phyloP scores from a whole-genome alignment of 805 yeast species.

The Sporopachydermia lactativora region DNA sequence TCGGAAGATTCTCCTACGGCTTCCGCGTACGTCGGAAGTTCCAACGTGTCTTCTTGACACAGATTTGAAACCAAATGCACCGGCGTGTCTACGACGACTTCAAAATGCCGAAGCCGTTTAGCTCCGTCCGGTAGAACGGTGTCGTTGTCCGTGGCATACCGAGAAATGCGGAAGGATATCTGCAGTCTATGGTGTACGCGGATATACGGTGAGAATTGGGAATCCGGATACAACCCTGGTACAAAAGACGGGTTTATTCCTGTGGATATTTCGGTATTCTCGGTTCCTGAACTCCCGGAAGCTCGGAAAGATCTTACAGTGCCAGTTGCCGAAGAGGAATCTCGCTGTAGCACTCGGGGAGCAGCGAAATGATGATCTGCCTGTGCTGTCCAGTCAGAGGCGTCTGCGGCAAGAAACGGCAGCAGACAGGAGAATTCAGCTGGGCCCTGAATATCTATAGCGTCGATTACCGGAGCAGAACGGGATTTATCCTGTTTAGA shows the following conservation, averaged over 20 bases:
- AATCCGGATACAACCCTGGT: constrained; percentile 5
- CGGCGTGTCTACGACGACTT: constrained; percentile 33
- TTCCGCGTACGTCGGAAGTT: constrained; percentile 27
- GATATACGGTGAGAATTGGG: constrained; percentile 4
- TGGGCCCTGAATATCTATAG: background rate
- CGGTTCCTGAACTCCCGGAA: background rate
- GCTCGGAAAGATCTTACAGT: background rate
- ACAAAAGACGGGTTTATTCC: background rate
- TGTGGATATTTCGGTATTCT: background rate
- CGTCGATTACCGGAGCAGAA: background rate
- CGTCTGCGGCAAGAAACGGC: background rate
- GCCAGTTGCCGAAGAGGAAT: background rate
- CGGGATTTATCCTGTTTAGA: background rate
- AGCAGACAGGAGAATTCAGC: background rate
- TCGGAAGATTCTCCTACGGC: constrained; percentile 7
- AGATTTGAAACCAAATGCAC: constrained; percentile 26
- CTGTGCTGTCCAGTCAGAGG: constrained; percentile 1
- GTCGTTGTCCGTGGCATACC: background rate
- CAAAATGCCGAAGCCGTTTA: constrained; percentile 29
- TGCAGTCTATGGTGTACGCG: constrained; percentile 2
- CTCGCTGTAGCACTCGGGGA: background rate
- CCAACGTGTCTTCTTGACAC: constrained; percentile 26
- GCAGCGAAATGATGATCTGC: constrained; percentile 1
- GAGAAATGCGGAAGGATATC: constrained; percentile 3
- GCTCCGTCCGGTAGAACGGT: constrained; percentile 20